Percentiles rank a stretch among this genome's conserved stretches.
These are phyloP conservation scores for Chalciporus sphaerocephalus DNA, from an alignment of 768 basidiomycete genomes.

Conservation along the genomic window DNA sequence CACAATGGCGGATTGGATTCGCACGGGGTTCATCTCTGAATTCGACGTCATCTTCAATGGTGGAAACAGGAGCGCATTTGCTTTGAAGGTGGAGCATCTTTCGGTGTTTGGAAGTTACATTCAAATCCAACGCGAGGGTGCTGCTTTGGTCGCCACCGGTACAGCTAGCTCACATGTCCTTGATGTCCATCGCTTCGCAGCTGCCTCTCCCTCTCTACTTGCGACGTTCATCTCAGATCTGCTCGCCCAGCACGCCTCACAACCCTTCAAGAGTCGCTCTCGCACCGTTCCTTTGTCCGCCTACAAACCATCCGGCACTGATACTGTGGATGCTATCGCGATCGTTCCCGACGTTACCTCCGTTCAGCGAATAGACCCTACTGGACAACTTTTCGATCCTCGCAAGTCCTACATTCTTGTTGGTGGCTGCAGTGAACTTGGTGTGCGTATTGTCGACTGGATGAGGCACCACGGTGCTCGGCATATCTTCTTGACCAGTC, in stretches of 20 bases:
- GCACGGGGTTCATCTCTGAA: slow-evolving; percentile 9
- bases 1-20: slow-evolving; percentile 10
- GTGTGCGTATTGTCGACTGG: slow-evolving; percentile 31
- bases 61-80: slow-evolving; percentile 12
- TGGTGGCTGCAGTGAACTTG: slow-evolving; percentile 21
- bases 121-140: slow-evolving; percentile 18
- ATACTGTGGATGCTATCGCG: slow-evolving; percentile 13
- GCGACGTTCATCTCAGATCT: slow-evolving; percentile 15
- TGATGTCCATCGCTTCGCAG: slow-evolving; percentile 20
- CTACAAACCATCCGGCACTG: background rate
- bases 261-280: slow-evolving; percentile 12
- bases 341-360: slow-evolving; percentile 11
- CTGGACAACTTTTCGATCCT: slow-evolving; percentile 29
- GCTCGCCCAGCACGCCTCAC: slow-evolving; percentile 16
- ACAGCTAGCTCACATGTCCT: slow-evolving; percentile 16
- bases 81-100: slow-evolving; percentile 17
- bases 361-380: slow-evolving; percentile 21
- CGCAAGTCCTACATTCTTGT: slow-evolving; percentile 22
- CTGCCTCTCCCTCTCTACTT: slow-evolving; percentile 18
- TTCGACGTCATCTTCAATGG: slow-evolving; percentile 27
- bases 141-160: slow-evolving; percentile 16
- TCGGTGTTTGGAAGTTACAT: slow-evolving; percentile 26
- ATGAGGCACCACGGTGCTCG: slow-evolving; percentile 33
- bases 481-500: slow-evolving; percentile 30
- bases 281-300: slow-evolving; percentile 10